Percentiles rank a stretch among this genome's conserved stretches.
Evolutionary conservation across 805 yeast species (phyloP).

Genomic region (Cyberlindnera subsufficiens): DNA sequence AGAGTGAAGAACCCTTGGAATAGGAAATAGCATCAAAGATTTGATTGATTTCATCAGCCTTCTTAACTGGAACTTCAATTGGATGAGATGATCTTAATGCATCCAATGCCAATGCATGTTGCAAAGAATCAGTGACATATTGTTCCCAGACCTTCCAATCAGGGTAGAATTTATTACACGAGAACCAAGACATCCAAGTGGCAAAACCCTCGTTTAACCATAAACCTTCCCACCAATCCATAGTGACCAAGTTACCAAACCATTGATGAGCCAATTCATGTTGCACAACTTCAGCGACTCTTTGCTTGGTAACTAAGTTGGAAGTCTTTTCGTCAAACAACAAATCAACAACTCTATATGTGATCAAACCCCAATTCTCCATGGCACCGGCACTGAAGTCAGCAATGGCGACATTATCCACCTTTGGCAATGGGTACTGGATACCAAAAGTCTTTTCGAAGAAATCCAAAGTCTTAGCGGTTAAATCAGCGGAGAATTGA

Average conservation of each 20-base stretch:
- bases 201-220: conserved; percentile 91
- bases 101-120: conserved; percentile 69
- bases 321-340: conserved; percentile 68
- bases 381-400: conserved; percentile 85
- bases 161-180: conserved; percentile 69
- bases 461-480: conserved; percentile 69
- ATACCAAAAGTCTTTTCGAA: conserved; percentile 71
- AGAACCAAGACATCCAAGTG: conserved; percentile 87
- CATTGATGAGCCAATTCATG: conserved; percentile 91
- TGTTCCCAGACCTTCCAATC: conserved; percentile 87
- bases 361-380: conserved; percentile 82
- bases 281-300: conserved; percentile 82
- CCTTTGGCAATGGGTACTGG: conserved; percentile 73
- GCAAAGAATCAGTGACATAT: conserved; percentile 72
- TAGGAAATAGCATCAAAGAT: conserved; percentile 83
- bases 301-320: conserved; percentile 54
- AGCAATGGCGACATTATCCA: conserved; percentile 78
- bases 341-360: conserved; percentile 73
- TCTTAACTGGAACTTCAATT: conserved; percentile 74
- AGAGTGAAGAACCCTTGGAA: conserved; percentile 72
- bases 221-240: conserved; percentile 91
- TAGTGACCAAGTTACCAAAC: conserved; percentile 86
- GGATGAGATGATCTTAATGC: conserved; percentile 82
- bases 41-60: conserved; percentile 77
- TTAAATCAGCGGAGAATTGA: conserved; percentile 64